These are phyloP conservation scores for Purpureocillium lavendulum DNA, from an alignment of 2,329 filamentous ascomycete species.

Conservation along the genomic window DNA sequence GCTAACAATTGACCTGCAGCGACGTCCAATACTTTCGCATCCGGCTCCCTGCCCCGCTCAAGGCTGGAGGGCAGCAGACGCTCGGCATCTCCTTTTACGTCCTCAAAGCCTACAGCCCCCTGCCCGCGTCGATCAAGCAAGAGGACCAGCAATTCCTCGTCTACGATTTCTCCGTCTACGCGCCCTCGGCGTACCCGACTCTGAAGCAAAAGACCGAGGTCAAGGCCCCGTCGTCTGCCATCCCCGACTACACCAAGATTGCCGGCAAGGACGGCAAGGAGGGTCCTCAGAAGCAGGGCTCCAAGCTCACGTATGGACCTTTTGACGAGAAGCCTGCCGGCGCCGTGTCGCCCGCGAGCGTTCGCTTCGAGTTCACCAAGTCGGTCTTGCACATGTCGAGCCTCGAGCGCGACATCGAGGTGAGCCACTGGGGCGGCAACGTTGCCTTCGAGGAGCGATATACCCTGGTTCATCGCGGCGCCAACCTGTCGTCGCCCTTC, in stretches of 20 bases:
- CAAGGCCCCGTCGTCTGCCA: slow-evolving; percentile 70
- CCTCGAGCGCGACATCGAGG: slow-evolving; percentile 85
- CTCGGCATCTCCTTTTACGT: slow-evolving; percentile 80
- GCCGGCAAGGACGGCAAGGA: slow-evolving; percentile 51
- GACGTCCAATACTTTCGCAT: slow-evolving; percentile 78
- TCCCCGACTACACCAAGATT: slow-evolving; percentile 80
- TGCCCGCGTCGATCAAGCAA: slow-evolving; percentile 78
- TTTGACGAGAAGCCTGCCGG: slow-evolving; percentile 79
- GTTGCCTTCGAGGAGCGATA: slow-evolving; percentile 92
- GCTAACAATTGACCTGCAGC: slow-evolving; percentile 31
- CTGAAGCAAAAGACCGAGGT: slow-evolving; percentile 95
- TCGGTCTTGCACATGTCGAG: slow-evolving; percentile 72
- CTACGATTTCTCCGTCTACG: slow-evolving; percentile 81
- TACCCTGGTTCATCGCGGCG: slow-evolving; percentile 78
- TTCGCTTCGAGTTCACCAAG: slow-evolving; percentile 94
- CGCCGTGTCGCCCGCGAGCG: slow-evolving; percentile 60
- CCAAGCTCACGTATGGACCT: slow-evolving; percentile 82
- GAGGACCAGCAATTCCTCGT: slow-evolving; percentile 78
- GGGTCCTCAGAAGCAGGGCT: slow-evolving; percentile 72
- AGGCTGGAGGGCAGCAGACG: slow-evolving; percentile 70
- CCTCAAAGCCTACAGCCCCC: slow-evolving; percentile 68
- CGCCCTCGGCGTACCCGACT: slow-evolving; percentile 74
- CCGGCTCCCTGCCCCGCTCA: slow-evolving; percentile 66
- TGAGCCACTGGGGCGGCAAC: slow-evolving; percentile 98
- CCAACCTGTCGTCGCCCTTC: slow-evolving; percentile 65